Evolutionary conservation across 1,284 basidiomycete genomes (phyloP).

Genomic region (Afroboletus lepidellus): DNA sequence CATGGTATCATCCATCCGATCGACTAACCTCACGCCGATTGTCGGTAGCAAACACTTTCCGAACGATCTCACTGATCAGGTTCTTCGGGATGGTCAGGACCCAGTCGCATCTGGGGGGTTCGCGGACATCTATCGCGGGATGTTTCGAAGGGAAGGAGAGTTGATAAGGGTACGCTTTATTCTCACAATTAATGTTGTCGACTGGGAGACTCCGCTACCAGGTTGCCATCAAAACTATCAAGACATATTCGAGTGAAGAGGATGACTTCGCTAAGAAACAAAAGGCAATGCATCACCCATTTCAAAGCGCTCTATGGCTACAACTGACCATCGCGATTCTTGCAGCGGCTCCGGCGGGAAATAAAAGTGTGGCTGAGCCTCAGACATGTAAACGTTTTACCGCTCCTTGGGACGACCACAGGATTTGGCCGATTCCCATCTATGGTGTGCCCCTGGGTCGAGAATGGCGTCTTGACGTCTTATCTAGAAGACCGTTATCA

Average conservation of each 20-base stretch:
- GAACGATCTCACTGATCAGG: constrained; percentile 6
- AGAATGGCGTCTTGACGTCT: constrained; percentile 2
- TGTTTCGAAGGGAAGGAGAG: background rate
- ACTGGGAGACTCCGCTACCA: background rate
- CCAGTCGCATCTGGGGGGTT: constrained; percentile 15
- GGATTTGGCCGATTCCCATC: constrained; percentile 12
- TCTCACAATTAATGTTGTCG: background rate
- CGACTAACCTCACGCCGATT: background rate
- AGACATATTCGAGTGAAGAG: constrained; percentile 9
- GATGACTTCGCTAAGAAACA: constrained; percentile 12
- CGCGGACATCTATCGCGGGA: constrained; percentile 10
- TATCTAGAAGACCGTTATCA: constrained; percentile 1
- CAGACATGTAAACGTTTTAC: constrained; percentile 7
- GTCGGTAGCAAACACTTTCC: background rate
- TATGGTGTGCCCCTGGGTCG: constrained; percentile 13
- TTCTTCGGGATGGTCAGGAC: constrained; percentile 5
- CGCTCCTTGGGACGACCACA: constrained; percentile 4
- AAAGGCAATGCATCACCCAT: background rate
- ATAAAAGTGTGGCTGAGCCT: constrained; percentile 15
- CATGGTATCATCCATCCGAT: background rate
- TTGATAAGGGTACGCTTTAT: background rate
- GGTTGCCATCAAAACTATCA: constrained; percentile 23
- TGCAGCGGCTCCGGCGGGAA: constrained; percentile 9
- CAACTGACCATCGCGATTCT: background rate
- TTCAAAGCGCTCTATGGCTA: background rate